Base-by-base conservation (phyloP, 257 asterid species). In the Rubia yunnanensis region DNA sequence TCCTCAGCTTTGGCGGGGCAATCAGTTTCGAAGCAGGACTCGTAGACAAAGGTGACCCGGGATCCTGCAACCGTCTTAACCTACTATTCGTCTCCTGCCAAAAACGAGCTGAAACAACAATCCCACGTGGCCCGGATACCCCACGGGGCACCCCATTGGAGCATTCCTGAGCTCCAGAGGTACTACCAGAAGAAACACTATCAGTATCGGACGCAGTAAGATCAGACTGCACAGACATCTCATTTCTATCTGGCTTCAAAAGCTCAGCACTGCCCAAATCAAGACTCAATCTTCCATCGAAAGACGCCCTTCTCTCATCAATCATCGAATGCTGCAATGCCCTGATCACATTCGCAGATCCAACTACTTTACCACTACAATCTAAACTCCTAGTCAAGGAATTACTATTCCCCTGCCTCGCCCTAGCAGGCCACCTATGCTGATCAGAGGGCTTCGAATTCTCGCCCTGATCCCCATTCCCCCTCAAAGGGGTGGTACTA, bases 31-130 rank as follows among this genome's bases (percentile, higher is more conserved):
- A 84, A 15, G 79, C 78, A 5, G 92, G 92, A 73, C 95, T 88
- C 7, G 84, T 70, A 3, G 91, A 69, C 67, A 83, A 66, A 55
- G 92, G 85, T 28, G 89, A 87, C 34, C 95, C 94, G 0, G 95
- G 94, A 82, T 89, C 99, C 70, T 89, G 97, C 64, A 92, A 81
- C 80, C 95, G 86, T 85, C 99, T 80, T 61, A 89, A 66, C 67
- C 97, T 84, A 70, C 82, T 82, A 73, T 92, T 92, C 0, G 97
- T 92, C 76, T 92, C 96, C 74, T 92, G 99, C 99, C 99, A 90
- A 73, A 92, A 92, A 76, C 85, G 81, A 72, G 99, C 87, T 24
- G 97, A 84, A 49, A 72, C 91, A 20, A 71, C 85, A 54, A 87
- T 79, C 11, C 95, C 94, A 14, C 85, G 85, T 66, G 86, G 85